phyloP scores from a whole-genome alignment of 2,329 filamentous ascomycete genomes.

The Aspergillus carbonarius region DNA sequence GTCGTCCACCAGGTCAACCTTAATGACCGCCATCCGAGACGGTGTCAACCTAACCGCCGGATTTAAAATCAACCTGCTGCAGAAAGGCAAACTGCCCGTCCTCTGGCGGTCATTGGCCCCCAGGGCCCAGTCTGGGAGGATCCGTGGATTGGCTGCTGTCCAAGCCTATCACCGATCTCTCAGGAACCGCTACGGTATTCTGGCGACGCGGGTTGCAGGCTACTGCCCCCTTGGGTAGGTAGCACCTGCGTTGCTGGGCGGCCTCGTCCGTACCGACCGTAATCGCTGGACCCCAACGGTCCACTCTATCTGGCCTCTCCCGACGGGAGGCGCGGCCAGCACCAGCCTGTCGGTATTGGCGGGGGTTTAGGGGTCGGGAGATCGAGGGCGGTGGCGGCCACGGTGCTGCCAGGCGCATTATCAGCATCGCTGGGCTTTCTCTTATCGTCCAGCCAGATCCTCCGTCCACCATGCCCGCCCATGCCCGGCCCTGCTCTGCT shows the following conservation, averaged over 20 bases:
- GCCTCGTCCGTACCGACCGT: no score
- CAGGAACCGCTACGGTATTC: background rate
- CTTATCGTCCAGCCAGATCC: background rate
- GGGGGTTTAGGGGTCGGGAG: constrained; percentile 2
- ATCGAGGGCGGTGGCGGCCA: background rate
- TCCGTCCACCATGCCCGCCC: background rate
- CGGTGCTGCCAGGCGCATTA: background rate
- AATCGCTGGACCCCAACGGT: constrained; percentile 6
- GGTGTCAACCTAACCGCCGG: background rate
- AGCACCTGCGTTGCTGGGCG: background rate
- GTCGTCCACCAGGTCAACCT: background rate
- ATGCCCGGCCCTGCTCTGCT: background rate
- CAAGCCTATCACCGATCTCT: background rate
- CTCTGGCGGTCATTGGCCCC: background rate
- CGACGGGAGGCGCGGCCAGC: constrained; percentile 10
- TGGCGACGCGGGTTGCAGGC: background rate
- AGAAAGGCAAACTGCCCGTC: background rate
- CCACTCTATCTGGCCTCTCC: constrained; percentile 6
- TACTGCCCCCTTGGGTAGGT: background rate
- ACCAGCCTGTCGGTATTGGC: constrained; percentile 20
- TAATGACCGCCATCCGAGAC: background rate
- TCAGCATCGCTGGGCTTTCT: background rate
- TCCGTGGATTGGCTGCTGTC: constrained; percentile 1
- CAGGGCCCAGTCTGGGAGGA: background rate
- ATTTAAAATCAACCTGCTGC: background rate